phyloP scores from a whole-genome alignment of 805 yeast species.

The Barnettozyma sp. region DNA sequence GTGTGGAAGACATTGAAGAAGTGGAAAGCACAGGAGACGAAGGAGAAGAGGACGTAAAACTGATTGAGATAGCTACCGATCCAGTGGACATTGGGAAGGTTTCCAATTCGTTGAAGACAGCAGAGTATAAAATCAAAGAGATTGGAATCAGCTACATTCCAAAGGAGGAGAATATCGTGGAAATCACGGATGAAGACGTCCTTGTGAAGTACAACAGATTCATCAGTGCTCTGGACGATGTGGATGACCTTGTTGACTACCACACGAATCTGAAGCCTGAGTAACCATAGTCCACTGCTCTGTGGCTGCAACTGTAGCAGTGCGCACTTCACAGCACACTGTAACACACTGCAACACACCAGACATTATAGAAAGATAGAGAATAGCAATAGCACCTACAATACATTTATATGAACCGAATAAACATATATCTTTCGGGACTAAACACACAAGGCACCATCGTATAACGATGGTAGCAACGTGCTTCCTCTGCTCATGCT shows the following conservation, averaged over 20 bases:
- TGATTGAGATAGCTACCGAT: slow-evolving; percentile 53
- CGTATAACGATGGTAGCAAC: too few relatives aligned
- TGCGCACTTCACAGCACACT: too few relatives aligned
- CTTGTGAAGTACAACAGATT: slow-evolving; percentile 50
- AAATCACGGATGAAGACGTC: slow-evolving; percentile 46
- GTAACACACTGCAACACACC: too few relatives aligned
- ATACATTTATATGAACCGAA: too few relatives aligned
- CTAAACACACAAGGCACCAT: too few relatives aligned
- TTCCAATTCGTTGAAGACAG: slow-evolving; percentile 47
- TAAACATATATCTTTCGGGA: too few relatives aligned
- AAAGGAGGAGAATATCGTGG: slow-evolving; percentile 51
- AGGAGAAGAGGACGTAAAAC: slow-evolving; percentile 21
- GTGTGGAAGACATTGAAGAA: slow-evolving; percentile 73
- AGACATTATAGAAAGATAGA: too few relatives aligned
- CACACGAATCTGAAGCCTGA: slow-evolving; percentile 56
- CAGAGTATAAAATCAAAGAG: slow-evolving; percentile 51
- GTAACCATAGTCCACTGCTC: background rate
- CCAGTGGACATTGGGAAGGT: slow-evolving; percentile 56
- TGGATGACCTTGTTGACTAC: slow-evolving; percentile 80
- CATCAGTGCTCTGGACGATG: slow-evolving; percentile 54
- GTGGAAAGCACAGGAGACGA: slow-evolving; percentile 23
- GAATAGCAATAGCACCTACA: too few relatives aligned
- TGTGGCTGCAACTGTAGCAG: too few relatives aligned
- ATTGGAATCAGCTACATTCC: slow-evolving; percentile 65
- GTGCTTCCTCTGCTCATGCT: too few relatives aligned